Evolutionary conservation across 805 yeast species (phyloP), one percentile per base, ranked within the genome.

Genomic region (Debaryomyces prosopidis): DNA sequence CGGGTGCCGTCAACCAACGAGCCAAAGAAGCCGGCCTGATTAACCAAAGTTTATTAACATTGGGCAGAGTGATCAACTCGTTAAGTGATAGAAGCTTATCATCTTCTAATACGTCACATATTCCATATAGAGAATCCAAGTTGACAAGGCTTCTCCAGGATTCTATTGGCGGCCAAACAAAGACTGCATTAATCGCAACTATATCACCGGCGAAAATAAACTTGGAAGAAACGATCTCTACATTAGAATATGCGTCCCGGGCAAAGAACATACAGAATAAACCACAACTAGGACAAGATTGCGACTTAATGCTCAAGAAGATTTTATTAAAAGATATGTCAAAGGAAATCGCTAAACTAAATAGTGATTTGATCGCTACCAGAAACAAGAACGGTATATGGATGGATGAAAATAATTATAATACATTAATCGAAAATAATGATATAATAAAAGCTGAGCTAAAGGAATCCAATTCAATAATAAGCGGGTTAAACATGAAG

Each of bases 1-100:
- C 96, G 0, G 99, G 99, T 2, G 96, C 97, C 0, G 75, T 81
- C 18, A 83, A 87, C 53, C 85, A 82, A 59, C 75, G 96, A 36
- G 97, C 96, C 0, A 83, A 89, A 53, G 99, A 92, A 60, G 96
- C 97, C 0, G 97, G 97, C 0, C 81, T 89, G 15, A 91, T 91
- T 41, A 92, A 92, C 64, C 96, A 89, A 63, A 85, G 95, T 63
- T 71, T 92, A 42, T 68, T 92, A 31, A 85, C 97, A 0, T 73
- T 92, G 36, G 98, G 98, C 1, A 74, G 96, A 49, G 97, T 92
- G 1, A 91, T 92, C 16, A 90, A 86, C 60, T 75, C 65, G 8
- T 57, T 72, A 40, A 63, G 69, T 36, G 76, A 68, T 15, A 57
- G 47, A 12, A 46, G 51, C 16, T 14, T 45, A 12, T 44, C 34